These are phyloP conservation scores for Cornus florida DNA, from an alignment of 148 eudicot species.

Conservation along the genomic window DNA sequence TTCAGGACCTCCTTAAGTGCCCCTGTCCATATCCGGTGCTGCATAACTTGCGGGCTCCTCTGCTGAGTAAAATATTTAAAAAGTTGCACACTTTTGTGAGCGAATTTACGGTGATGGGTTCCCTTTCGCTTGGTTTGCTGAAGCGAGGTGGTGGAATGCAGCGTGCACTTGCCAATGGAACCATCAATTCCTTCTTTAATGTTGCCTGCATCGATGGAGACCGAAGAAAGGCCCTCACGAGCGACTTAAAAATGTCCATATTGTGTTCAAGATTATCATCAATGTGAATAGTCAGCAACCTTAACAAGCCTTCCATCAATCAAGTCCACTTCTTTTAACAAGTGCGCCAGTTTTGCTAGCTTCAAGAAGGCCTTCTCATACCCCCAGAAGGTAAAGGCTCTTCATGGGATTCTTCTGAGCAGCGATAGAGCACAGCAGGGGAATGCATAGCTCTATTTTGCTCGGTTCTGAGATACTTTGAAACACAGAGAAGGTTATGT, in stretches of 20 bases:
- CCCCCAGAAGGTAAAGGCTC: constrained; percentile 45
- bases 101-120: constrained; percentile 50
- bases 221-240: constrained; percentile 55
- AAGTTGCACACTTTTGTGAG: constrained; percentile 64
- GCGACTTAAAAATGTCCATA: constrained; percentile 63
- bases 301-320: constrained; percentile 65
- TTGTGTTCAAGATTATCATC: constrained; percentile 51
- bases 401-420: constrained; percentile 25
- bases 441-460: constrained; percentile 16
- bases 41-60: constrained; percentile 79
- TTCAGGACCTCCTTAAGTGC: constrained; percentile 61
- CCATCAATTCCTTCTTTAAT: constrained; percentile 29
- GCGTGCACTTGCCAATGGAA: not conserved
- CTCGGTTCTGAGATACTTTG: constrained; percentile 16
- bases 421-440: constrained; percentile 34
- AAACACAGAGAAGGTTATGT: constrained; percentile 14
- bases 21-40: constrained; percentile 66
- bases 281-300: constrained; percentile 32
- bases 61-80: constrained; percentile 74
- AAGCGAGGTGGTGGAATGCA: constrained; percentile 40
- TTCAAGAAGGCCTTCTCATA: constrained; percentile 44
- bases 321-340: constrained; percentile 64
- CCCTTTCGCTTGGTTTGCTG: constrained; percentile 52
- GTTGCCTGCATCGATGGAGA: constrained; percentile 42
- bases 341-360: constrained; percentile 45